phyloP scores from a whole-genome alignment of 2,329 filamentous ascomycete species.

The Pezicula carpinea region DNA sequence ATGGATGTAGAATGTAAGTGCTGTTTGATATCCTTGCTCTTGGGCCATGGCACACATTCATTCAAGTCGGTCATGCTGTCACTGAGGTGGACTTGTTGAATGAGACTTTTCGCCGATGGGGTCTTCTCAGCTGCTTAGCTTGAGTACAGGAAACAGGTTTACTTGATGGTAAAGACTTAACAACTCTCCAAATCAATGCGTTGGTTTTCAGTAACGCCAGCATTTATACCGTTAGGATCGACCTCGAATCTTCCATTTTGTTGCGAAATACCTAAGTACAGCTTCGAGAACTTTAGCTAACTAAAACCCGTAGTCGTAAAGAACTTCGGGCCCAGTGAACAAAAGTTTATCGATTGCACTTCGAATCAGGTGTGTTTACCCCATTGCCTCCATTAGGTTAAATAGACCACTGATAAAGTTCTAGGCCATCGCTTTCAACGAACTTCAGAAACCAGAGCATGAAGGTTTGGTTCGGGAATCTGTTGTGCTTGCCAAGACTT shows the following conservation, averaged over 20 bases:
- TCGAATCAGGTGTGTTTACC: constrained; percentile 43
- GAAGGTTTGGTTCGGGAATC: constrained; percentile 33
- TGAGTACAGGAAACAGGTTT: too few relatives aligned
- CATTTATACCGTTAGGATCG: too few relatives aligned
- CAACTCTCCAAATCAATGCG: too few relatives aligned
- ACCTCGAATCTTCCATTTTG: not conserved
- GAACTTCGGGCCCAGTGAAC: constrained; percentile 32
- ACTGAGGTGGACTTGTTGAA: too few relatives aligned
- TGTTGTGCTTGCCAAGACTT: constrained; percentile 29
- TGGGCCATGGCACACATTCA: too few relatives aligned
- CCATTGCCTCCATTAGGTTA: not conserved
- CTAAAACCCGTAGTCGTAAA: constrained; percentile 34
- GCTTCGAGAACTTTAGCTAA: not conserved
- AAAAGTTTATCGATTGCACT: constrained; percentile 44
- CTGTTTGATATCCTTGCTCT: not conserved
- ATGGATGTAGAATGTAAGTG: constrained; percentile 40
- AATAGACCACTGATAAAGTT: not conserved
- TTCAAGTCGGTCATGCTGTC: too few relatives aligned
- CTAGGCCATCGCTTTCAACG: constrained; percentile 45
- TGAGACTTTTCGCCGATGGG: too few relatives aligned
- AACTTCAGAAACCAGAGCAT: constrained; percentile 39
- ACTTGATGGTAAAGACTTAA: too few relatives aligned
- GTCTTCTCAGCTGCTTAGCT: too few relatives aligned
- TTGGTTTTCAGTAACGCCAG: too few relatives aligned
- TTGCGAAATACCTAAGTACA: not conserved